Percentiles rank a stretch among this genome's conserved stretches.
phyloP scores from a whole-genome alignment of 78 protist genomes.

The Dictyostelium purpureum region DNA sequence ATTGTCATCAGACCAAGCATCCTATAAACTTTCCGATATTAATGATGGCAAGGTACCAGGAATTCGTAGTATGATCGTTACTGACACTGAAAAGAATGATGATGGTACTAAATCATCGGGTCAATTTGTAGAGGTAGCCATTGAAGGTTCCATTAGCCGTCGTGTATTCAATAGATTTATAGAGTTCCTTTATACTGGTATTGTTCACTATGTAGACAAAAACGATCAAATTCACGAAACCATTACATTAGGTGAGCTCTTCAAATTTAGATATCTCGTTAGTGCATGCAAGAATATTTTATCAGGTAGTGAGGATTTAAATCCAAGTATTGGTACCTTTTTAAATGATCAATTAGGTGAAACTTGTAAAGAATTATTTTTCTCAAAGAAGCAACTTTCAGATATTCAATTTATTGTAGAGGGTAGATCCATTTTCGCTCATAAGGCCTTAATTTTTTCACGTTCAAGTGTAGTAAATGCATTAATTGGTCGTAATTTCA shows the following conservation, averaged over 20 bases:
- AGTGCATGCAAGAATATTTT: slow-evolving; percentile 62
- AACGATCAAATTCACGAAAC: slow-evolving; percentile 64
- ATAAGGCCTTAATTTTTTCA: slow-evolving; percentile 67
- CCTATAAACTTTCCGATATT: slow-evolving; percentile 20
- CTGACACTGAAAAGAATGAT: slow-evolving; percentile 8
- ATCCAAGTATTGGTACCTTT: slow-evolving; percentile 77
- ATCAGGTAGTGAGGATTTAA: slow-evolving; percentile 54
- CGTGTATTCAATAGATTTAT: slow-evolving; percentile 62
- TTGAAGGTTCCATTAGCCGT: slow-evolving; percentile 11
- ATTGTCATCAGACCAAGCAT: slow-evolving; percentile 24
- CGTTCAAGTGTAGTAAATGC: slow-evolving; percentile 61
- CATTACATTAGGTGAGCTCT: slow-evolving; percentile 8
- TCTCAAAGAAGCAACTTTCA: slow-evolving; percentile 38
- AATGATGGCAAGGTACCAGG: slow-evolving; percentile 23
- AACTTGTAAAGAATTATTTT: slow-evolving; percentile 57
- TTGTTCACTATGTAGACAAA: slow-evolving; percentile 20
- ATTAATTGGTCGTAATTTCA: slow-evolving; percentile 4
- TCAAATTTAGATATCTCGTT: slow-evolving; percentile 19
- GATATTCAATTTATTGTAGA: slow-evolving; percentile 78
- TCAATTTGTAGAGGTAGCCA: slow-evolving; percentile 27
- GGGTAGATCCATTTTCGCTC: slow-evolving; percentile 64
- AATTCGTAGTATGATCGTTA: neutral
- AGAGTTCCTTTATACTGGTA: slow-evolving; percentile 80
- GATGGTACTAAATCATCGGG: slow-evolving; percentile 57
- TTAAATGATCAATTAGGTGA: slow-evolving; percentile 78